phyloP scores from a whole-genome alignment of 2,329 filamentous ascomycete species.

The Ophiocordyceps camponoti-leonardi region DNA sequence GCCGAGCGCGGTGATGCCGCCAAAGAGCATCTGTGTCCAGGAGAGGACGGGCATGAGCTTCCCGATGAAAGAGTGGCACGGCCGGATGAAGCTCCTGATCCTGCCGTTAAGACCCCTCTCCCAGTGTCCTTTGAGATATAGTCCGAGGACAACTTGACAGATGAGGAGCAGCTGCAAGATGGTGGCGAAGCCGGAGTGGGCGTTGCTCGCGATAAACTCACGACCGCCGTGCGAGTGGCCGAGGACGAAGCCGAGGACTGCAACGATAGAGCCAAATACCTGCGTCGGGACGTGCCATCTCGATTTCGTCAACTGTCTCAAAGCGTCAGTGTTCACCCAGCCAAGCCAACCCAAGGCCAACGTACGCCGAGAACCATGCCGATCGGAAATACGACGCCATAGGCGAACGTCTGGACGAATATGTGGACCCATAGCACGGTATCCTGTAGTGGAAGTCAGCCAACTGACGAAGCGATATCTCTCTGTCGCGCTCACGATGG shows the following conservation, averaged over 20 bases:
- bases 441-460: conserved; percentile 34
- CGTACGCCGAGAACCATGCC: conserved; percentile 86
- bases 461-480: background rate
- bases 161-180: conserved; percentile 65
- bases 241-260: conserved; percentile 73
- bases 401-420: conserved; percentile 68
- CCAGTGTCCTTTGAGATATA: conserved; percentile 81
- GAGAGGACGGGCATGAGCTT: conserved; percentile 73
- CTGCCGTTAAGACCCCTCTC: conserved; percentile 67
- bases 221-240: conserved; percentile 83
- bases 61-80: conserved; percentile 64
- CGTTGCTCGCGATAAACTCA: conserved; percentile 58
- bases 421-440: conserved; percentile 88
- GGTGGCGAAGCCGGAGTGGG: conserved; percentile 67
- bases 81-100: conserved; percentile 55
- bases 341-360: background rate
- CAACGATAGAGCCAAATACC: conserved; percentile 54
- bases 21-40: conserved; percentile 93
- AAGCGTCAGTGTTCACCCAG: background rate
- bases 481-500: conserved; percentile 42
- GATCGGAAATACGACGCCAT: conserved; percentile 80
- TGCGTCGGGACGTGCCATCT: conserved; percentile 92
- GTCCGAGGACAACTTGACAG: conserved; percentile 60
- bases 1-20: conserved; percentile 78
- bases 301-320: conserved; percentile 59